phyloP scores from a whole-genome alignment of 441 rosid species.

The Gossypium aridum region DNA sequence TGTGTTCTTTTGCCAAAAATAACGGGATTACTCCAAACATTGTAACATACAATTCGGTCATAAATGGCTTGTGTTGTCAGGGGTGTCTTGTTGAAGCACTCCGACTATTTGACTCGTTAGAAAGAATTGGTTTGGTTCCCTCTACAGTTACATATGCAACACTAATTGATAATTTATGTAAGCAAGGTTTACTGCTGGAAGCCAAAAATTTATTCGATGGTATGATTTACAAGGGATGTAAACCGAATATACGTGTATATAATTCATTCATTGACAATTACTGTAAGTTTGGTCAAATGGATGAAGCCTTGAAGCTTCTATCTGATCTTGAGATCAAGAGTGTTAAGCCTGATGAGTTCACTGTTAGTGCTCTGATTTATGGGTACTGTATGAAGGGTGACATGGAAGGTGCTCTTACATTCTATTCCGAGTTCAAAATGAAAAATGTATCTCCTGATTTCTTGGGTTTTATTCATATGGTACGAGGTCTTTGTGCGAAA shows the following conservation, averaged over 20 bases:
- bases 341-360: constrained; percentile 56
- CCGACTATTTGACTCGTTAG: constrained; percentile 74
- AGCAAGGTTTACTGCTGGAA: constrained; percentile 57
- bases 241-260: constrained; percentile 42
- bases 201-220: constrained; percentile 51
- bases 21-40: constrained; percentile 49
- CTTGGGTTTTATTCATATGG: constrained; percentile 64
- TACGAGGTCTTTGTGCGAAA: constrained; percentile 67
- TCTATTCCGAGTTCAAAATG: constrained; percentile 44
- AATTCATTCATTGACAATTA: constrained; percentile 62
- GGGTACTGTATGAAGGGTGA: constrained; percentile 69
- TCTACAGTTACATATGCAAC: constrained; percentile 57
- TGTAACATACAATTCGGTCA: constrained; percentile 62
- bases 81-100: constrained; percentile 85
- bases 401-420: constrained; percentile 65
- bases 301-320: constrained; percentile 56
- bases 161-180: constrained; percentile 62
- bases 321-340: constrained; percentile 33
- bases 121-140: constrained; percentile 48
- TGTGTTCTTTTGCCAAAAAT: constrained; percentile 51
- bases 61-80: constrained; percentile 64
- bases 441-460: constrained; percentile 58
- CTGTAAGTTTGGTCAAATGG: constrained; percentile 58
- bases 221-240: constrained; percentile 46
- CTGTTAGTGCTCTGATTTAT: constrained; percentile 62